phyloP scores from a whole-genome alignment of 495 filamentous ascomycete genomes.

The Penicillium malachiteum region DNA sequence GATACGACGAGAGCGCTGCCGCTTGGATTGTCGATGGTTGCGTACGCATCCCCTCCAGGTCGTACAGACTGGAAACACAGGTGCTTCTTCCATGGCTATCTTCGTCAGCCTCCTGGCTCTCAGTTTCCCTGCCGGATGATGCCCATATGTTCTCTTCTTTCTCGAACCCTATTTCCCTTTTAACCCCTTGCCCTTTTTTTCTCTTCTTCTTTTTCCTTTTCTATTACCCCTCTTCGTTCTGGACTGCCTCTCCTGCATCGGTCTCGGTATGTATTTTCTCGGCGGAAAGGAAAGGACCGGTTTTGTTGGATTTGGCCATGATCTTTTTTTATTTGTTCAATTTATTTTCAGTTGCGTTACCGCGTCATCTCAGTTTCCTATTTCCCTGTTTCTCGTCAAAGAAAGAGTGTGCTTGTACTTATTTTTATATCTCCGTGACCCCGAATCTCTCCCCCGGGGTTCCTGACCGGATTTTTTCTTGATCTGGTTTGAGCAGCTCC shows the following conservation, averaged over 20 bases:
- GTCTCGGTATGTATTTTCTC: slow-evolving; percentile 41
- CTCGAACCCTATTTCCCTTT: slow-evolving; percentile 16
- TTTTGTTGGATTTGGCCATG: slow-evolving; percentile 37
- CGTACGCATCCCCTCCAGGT: not conserved
- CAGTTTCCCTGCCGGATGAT: slow-evolving; percentile 19
- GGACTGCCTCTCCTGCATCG: slow-evolving; percentile 33
- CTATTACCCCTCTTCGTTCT: slow-evolving; percentile 29
- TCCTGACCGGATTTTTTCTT: slow-evolving; percentile 25
- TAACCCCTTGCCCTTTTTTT: slow-evolving; percentile 20
- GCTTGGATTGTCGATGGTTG: slow-evolving; percentile 14
- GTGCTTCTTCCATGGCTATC: slow-evolving; percentile 7
- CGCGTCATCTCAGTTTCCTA: slow-evolving; percentile 23
- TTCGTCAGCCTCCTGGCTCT: slow-evolving; percentile 11
- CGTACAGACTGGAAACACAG: not conserved
- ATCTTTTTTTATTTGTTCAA: slow-evolving; percentile 21
- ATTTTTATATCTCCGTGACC: slow-evolving; percentile 27
- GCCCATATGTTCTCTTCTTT: slow-evolving; percentile 33
- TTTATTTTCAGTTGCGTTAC: slow-evolving; percentile 30
- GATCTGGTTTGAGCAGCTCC: slow-evolving; percentile 23
- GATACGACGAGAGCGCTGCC: slow-evolving; percentile 24
- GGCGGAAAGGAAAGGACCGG: slow-evolving; percentile 31
- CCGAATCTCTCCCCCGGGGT: slow-evolving; percentile 11
- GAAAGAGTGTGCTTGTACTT: slow-evolving; percentile 31
- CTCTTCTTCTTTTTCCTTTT: slow-evolving; percentile 18
- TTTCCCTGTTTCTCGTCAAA: slow-evolving; percentile 25